Base-by-base conservation (phyloP, 495 filamentous ascomycete genomes). In the Cercophora sp. region DNA sequence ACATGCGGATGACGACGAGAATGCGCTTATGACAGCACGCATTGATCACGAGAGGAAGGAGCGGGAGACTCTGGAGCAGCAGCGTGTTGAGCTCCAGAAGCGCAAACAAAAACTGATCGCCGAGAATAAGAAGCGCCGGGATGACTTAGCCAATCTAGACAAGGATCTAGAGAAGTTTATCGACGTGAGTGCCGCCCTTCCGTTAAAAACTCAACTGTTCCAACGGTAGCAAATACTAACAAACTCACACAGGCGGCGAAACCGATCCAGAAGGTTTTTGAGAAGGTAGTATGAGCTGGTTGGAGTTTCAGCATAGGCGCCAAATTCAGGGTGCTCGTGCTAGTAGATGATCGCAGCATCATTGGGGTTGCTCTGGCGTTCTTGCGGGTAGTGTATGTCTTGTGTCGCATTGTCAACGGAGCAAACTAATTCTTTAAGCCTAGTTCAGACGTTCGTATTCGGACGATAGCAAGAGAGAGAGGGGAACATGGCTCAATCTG, bases 41-140 rank as follows among this genome's bases (percentile, higher is more conserved):
- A 91, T 98, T 69, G 84, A 91, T 51, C 88, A 96, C 67, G 93
- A 98, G 70, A 82, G 90, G 57, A 78, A 77, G 26, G 89, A 92
- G 56, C 85, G 93, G 15, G 86, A 95, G 71, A 81, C 85, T 19
- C 75, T 97, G 8, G 94, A 98, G 62, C 86, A 89, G 67, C 84
- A 87, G 52, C 80, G 94, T 32, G 89, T 90, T 67, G 87, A 85
- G 56, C 76, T 96, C 22, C 70, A 96, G 48, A 92, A 89, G 75
- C 83, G 86, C 64, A 98, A 98, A 63, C 89, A 95, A 66, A 85
- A 83, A 43, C 75, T 98, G 49, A 94, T 94, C 49, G 85, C 88
- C 5, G 91, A 96, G 61, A 96, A 96, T 61, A 95, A 96, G 75
- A 95, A 89, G 71, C 78, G 91, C 44, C 92, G 93, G 67, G 91